Evolutionary conservation across 768 basidiomycete genomes (phyloP), one percentile per base, ranked within the genome.

Genomic region (Erythrobasidium yunnanense): DNA sequence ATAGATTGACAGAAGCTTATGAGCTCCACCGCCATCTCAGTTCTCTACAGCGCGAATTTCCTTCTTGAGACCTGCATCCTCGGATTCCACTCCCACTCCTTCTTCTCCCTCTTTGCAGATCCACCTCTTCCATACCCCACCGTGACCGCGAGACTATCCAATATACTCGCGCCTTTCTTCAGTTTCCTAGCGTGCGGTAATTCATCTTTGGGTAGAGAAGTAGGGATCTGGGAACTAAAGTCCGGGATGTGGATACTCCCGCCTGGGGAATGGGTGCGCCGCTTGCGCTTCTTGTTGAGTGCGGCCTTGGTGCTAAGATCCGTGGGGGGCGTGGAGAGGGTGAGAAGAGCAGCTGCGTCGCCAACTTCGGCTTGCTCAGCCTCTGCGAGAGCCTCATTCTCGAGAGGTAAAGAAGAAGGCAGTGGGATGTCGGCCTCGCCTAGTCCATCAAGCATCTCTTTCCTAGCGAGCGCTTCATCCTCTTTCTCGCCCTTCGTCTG

Each of bases 21-120:
- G n/a, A n/a, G n/a, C n/a, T n/a, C n/a, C n/a, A n/a, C n/a, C 17
- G 49, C 11, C 17, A 8, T 51, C 8, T 11, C 17, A 25, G 17
- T 8, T 25, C 17, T 13, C n/a, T 30, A 65, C 20, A 65, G 25
- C n/a, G 34, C 23, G 25, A 65, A 65, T 15, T 45, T 93, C 73
- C 84, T 81, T 76, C 90, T 83, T 11, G 86, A 86, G 2, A 88
- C 87, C 77, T 97, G 90, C 74, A 96, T 80, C 78, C 91, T 87
- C n/a, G 93, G 86, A 67, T 81, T 80, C 90, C 90, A 95, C 54
- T 89, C 78, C 70, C 82, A 85, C 74, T 90, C 86, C 70, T 89
- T 88, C 67, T 84, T 81, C 69, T 23, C 46, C 51, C 71, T 71
- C 22, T 70, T 52, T 17, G 70, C 67, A n/a, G n/a, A n/a, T 2